Conservation (phyloP, 2,329 filamentous ascomycete species). For the Didymella keratinophila region DNA sequence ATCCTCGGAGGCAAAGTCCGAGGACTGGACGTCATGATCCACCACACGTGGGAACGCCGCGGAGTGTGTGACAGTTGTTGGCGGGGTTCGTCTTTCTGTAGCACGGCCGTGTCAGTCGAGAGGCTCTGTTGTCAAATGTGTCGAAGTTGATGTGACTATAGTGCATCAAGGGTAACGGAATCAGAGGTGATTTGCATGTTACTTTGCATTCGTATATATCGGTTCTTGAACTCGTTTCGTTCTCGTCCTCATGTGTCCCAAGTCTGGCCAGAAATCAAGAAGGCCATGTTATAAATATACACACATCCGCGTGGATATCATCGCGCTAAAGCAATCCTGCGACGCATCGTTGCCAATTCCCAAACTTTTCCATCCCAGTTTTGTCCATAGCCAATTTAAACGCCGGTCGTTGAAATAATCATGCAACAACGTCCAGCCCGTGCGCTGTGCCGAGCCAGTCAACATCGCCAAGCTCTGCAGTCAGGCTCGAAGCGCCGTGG, state of each 20-base stretch:
- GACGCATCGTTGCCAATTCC: not conserved
- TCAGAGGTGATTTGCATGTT: not conserved
- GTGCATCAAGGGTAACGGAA: not conserved
- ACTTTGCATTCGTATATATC: not conserved
- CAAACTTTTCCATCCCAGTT: conserved; percentile 1
- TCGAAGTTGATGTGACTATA: not conserved
- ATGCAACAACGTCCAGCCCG: conserved; percentile 24
- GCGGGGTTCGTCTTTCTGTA: too few relatives aligned
- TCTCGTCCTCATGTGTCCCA: not conserved
- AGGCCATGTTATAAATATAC: not conserved
- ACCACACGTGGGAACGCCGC: not conserved
- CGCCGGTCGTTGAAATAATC: not conserved
- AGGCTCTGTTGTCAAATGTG: not conserved
- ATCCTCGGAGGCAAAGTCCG: not conserved
- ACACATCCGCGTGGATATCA: conserved; percentile 6
- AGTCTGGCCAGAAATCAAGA: not conserved
- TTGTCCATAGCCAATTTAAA: not conserved
- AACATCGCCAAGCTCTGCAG: conserved; percentile 18
- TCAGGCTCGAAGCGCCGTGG: conserved; percentile 12
- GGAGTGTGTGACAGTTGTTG: too few relatives aligned
- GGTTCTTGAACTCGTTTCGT: not conserved
- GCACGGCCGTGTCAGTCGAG: not conserved
- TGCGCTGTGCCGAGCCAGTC: conserved; percentile 31
- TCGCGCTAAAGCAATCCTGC: conserved; percentile 5
- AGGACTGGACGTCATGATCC: not conserved